Conservation (phyloP, 768 basidiomycete species). For the Dioszegia aurantiaca region DNA sequence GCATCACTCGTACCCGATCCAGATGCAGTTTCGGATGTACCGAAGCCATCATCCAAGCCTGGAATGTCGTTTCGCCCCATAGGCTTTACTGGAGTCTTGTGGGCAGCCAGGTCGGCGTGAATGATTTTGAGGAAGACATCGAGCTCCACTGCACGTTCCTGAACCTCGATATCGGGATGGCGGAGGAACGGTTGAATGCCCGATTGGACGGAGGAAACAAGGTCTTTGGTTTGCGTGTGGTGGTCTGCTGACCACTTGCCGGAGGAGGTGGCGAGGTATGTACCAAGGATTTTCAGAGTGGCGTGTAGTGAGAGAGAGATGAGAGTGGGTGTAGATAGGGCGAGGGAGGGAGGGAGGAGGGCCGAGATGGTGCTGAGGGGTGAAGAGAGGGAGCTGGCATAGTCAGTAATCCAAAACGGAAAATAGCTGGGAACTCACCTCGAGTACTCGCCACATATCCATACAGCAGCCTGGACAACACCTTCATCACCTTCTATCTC, state of each 20-base stretch:
- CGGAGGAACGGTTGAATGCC: conserved; percentile 63
- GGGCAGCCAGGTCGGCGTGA: conserved; percentile 36
- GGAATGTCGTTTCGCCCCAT: conserved; percentile 19
- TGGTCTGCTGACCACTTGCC: conserved; percentile 72
- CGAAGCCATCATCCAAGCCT: conserved; percentile 52
- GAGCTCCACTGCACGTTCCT: conserved; percentile 62
- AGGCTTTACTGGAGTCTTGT: conserved; percentile 14
- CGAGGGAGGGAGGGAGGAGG: conserved; percentile 56
- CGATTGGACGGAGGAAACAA: conserved; percentile 63
- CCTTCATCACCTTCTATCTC: conserved; percentile 76
- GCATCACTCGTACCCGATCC: conserved; percentile 43
- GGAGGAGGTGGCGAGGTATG: conserved; percentile 74
- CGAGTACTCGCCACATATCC: conserved; percentile 94
- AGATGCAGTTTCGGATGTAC: conserved; percentile 28
- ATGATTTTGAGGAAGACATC: conserved; percentile 41
- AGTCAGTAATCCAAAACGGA: background rate
- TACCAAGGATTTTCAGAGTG: conserved; percentile 78
- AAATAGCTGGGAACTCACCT: conserved; percentile 59
- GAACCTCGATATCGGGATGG: conserved; percentile 77
- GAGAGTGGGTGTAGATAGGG: conserved; percentile 60
- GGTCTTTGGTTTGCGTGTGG: conserved; percentile 63
- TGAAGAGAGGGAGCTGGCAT: conserved; percentile 28
- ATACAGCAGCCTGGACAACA: conserved; percentile 88
- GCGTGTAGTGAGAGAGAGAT: conserved; percentile 79
- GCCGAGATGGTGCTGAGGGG: conserved; percentile 60